A percentile compares a stretch with the other conserved stretches of the same genome.
Evolutionary conservation across 768 basidiomycete genomes (phyloP).

Genomic region (Daedaleopsis sinensis): DNA sequence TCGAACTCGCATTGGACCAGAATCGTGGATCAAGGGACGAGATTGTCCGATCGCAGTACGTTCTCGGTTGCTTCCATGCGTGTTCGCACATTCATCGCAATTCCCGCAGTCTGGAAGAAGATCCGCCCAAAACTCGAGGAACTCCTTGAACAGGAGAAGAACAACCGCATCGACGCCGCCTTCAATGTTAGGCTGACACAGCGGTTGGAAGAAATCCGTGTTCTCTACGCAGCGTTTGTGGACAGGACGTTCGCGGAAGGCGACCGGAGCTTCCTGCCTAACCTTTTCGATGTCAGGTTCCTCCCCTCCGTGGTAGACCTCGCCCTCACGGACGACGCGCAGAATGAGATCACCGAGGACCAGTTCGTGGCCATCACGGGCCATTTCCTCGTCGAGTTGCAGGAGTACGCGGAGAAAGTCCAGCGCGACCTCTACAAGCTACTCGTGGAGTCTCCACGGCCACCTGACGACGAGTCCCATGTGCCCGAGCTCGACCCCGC

Average conservation of each 20-base stretch:
- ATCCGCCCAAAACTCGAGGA: not conserved
- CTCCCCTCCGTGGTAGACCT: not conserved
- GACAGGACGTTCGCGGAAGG: not conserved
- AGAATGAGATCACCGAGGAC: not conserved
- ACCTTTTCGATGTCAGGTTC: not conserved
- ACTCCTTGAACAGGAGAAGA: not conserved
- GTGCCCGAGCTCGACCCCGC: too few relatives aligned
- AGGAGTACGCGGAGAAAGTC: too few relatives aligned
- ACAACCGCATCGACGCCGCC: not conserved
- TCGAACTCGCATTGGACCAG: not conserved
- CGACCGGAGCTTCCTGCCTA: not conserved
- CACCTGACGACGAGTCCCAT: too few relatives aligned
- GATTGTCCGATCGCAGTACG: not conserved
- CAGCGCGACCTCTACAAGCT: too few relatives aligned
- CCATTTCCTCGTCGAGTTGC: too few relatives aligned
- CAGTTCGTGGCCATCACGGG: not conserved
- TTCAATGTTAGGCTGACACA: not conserved
- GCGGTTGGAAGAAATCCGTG: not conserved
- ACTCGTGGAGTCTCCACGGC: too few relatives aligned
- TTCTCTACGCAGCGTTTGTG: not conserved
- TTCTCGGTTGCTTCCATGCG: not conserved
- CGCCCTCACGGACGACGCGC: not conserved
- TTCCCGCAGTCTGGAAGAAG: not conserved
- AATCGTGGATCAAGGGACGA: not conserved
- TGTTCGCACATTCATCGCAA: not conserved